Percentiles rank a stretch among this genome's conserved stretches.
These are phyloP conservation scores for Ceratocystis diversiconidia DNA, from an alignment of 2,329 filamentous ascomycete species.

Conservation along the genomic window DNA sequence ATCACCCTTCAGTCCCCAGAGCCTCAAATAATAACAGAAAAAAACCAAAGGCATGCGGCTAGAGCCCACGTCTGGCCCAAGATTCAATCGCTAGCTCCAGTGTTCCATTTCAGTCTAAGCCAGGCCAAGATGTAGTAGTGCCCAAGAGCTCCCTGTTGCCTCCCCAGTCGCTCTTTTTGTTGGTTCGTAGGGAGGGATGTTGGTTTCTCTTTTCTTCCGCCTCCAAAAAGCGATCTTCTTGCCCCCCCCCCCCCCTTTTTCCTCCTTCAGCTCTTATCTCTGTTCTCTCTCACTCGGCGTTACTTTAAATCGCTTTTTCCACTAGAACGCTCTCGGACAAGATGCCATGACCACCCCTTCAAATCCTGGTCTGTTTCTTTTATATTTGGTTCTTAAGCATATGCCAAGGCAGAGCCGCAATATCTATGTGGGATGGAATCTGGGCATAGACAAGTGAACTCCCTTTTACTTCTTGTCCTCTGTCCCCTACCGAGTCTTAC, in stretches of 20 bases:
- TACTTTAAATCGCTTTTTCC: not conserved
- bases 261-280: not conserved
- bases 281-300: not conserved
- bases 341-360: not conserved
- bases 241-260: not conserved
- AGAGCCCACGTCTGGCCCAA: not conserved
- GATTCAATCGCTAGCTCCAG: not conserved
- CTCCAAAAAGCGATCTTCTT: not conserved
- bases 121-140: not conserved
- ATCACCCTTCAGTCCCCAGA: not conserved
- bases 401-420: constrained; percentile 6
- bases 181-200: not conserved
- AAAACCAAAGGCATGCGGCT: not conserved
- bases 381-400: not conserved
- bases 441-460: not conserved
- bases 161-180: not conserved
- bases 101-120: not conserved
- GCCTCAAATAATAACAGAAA: not conserved
- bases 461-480: not conserved
- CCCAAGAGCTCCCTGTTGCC: not conserved
- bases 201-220: not conserved
- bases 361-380: constrained; percentile 1
- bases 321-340: not conserved
- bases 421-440: not conserved
- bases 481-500: not conserved